phyloP scores from a whole-genome alignment of 768 basidiomycete genomes.

The Xerocomus spinulosus region DNA sequence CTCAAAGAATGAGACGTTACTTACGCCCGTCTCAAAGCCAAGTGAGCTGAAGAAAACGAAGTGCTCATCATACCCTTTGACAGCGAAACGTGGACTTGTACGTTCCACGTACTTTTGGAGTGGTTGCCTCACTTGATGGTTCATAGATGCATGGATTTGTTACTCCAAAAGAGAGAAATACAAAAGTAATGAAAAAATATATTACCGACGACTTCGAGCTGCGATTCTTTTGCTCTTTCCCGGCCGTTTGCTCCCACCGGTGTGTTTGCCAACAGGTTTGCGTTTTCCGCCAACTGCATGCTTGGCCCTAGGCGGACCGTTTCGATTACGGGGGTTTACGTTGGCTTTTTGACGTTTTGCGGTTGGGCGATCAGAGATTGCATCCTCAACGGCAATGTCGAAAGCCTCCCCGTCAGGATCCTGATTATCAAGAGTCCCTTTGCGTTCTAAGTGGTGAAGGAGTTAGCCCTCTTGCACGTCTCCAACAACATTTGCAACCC shows the following conservation, averaged over 20 bases:
- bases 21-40: too few relatives aligned
- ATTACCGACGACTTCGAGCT: slow-evolving; percentile 34
- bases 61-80: too few relatives aligned
- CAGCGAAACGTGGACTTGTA: too few relatives aligned
- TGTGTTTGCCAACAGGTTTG: slow-evolving; percentile 12
- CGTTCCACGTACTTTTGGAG: too few relatives aligned
- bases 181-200: too few relatives aligned
- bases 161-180: too few relatives aligned
- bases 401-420: slow-evolving; percentile 59
- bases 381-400: slow-evolving; percentile 88
- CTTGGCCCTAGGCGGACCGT: slow-evolving; percentile 36
- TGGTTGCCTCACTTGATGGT: too few relatives aligned
- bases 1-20: too few relatives aligned
- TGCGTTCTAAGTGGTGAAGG: slow-evolving; percentile 56
- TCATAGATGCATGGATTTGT: too few relatives aligned
- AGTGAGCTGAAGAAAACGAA: too few relatives aligned
- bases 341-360: slow-evolving; percentile 46
- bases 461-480: neutral
- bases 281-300: slow-evolving; percentile 32
- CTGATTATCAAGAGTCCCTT: slow-evolving; percentile 69
- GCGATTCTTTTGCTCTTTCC: slow-evolving; percentile 57
- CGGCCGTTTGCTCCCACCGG: slow-evolving; percentile 43
- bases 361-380: slow-evolving; percentile 65
- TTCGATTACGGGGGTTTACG: slow-evolving; percentile 28
- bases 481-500: neutral